Conservation (phyloP, 495 filamentous ascomycete genomes). For the Penicillium taxi region DNA sequence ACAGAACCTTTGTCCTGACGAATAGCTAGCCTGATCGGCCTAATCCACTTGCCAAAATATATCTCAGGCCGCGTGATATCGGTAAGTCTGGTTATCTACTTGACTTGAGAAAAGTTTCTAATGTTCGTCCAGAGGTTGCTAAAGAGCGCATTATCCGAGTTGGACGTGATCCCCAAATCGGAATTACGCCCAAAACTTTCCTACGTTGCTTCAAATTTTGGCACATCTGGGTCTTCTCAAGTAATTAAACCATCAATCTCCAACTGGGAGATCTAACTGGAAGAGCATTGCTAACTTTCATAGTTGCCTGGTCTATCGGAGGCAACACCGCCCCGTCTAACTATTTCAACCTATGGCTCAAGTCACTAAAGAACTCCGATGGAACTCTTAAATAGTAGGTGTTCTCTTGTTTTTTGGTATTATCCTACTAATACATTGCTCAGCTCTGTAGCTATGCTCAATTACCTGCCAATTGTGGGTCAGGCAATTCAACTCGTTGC, state of each 20-base stretch:
- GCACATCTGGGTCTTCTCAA: conserved; percentile 10
- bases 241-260: not conserved
- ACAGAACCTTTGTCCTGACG: no score
- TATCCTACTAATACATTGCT: not conserved
- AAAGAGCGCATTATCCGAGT: conserved; percentile 6
- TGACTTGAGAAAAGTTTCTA: not conserved
- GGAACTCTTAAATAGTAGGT: conserved; percentile 10
- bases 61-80: conserved; percentile 7
- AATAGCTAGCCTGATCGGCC: conserved; percentile 4
- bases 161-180: conserved; percentile 8
- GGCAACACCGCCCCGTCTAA: conserved; percentile 5
- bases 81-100: conserved; percentile 1
- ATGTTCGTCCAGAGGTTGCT: conserved; percentile 3
- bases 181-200: conserved; percentile 8
- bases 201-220: conserved; percentile 10
- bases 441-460: conserved; percentile 11
- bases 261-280: not conserved
- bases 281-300: not conserved
- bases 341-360: conserved; percentile 15
- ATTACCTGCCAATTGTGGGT: conserved; percentile 11
- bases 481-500: conserved; percentile 13
- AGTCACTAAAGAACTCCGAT: conserved; percentile 10
- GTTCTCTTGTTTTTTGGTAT: not conserved
- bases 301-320: conserved; percentile 13
- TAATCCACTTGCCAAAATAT: conserved; percentile 8